Percentiles rank a stretch among this genome's conserved stretches.
These are phyloP conservation scores for Fusarium euwallaceae DNA, from an alignment of 2,329 filamentous ascomycete species.

Conservation along the genomic window DNA sequence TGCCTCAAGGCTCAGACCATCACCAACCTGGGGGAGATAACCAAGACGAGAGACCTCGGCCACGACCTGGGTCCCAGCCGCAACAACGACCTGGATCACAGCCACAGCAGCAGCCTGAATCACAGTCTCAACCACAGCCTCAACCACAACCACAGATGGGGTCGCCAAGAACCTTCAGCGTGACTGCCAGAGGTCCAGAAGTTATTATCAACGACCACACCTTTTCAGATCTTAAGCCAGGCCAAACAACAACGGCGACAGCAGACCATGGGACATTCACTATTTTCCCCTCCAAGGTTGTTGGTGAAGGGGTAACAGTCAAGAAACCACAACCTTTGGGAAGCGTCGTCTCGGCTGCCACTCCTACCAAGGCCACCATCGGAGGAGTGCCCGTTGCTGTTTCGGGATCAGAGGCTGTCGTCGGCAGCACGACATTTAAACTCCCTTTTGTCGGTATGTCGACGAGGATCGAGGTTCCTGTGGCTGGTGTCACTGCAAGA, in stretches of 20 bases:
- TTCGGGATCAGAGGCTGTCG: slow-evolving; percentile 55
- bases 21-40: not conserved
- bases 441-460: slow-evolving; percentile 56
- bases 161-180: slow-evolving; percentile 49
- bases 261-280: slow-evolving; percentile 59
- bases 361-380: slow-evolving; percentile 55
- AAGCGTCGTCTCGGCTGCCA: slow-evolving; percentile 48
- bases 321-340: slow-evolving; percentile 54
- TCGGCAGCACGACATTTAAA: slow-evolving; percentile 59
- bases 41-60: not conserved
- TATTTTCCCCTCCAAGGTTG: slow-evolving; percentile 61
- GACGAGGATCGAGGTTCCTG: slow-evolving; percentile 54
- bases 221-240: slow-evolving; percentile 54
- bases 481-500: slow-evolving; percentile 51
- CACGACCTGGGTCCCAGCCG: slow-evolving; percentile 4
- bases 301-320: slow-evolving; percentile 61
- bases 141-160: slow-evolving; percentile 9
- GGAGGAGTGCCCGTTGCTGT: slow-evolving; percentile 58
- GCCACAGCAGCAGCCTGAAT: not conserved
- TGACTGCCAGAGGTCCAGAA: slow-evolving; percentile 59
- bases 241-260: slow-evolving; percentile 57
- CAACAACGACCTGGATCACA: not conserved
- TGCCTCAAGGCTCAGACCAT: not conserved
- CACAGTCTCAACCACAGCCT: slow-evolving; percentile 1
- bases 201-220: slow-evolving; percentile 64